Base-by-base conservation (phyloP, 257 asterid species). In the Ajuga chamaepitys region DNA sequence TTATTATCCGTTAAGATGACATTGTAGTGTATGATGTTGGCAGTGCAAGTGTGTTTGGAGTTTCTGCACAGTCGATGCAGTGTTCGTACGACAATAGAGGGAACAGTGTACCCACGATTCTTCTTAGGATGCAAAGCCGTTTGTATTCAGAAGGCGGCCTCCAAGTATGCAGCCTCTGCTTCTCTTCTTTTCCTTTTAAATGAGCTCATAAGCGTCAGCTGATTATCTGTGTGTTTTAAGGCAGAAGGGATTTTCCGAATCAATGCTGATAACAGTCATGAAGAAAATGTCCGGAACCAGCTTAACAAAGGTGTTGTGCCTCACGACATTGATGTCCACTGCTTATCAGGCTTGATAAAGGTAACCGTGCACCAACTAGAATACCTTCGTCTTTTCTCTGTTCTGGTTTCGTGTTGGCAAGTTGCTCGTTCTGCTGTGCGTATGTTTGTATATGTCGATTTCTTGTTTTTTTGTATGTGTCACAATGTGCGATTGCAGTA, bases 321-420 rank as follows among this genome's bases (percentile, higher is more conserved):
- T 9, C 75, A 45, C 74, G 91, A 82, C 75, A 86, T 87, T 38
- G 97, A 90, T 66, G 88, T 85, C 59, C 97, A 90, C 65, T 90
- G 97, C 67, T 72, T 90, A 64, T 86, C 96, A 9, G 97, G 96
- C n/a, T 71, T 90, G 79, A 90, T 90, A n/a, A 90, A 90, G 95
- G 96, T 87, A 74, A 22, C 3, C 10, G 14, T 41, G 4, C 38
- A 54, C 14, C 38, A n/a, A n/a, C n/a, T n/a, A n/a, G n/a, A n/a
- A n/a, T n/a, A n/a, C n/a, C n/a, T n/a, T n/a, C n/a, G n/a, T n/a
- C n/a, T n/a, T 28, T 5, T 5, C 2, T 5, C 34, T 28, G 34
- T 28, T 28, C 5, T 2, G 34, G 5, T 28, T 28, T 5, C 5
- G 5, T 28, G 34, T 28, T 28, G 2, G n/a, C n/a, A n/a, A 28